A percentile compares a stretch with the other conserved stretches of the same genome.
These are phyloP conservation scores for Aspergillus sp. DNA, from an alignment of 2,329 filamentous ascomycete species.

Conservation along the genomic window DNA sequence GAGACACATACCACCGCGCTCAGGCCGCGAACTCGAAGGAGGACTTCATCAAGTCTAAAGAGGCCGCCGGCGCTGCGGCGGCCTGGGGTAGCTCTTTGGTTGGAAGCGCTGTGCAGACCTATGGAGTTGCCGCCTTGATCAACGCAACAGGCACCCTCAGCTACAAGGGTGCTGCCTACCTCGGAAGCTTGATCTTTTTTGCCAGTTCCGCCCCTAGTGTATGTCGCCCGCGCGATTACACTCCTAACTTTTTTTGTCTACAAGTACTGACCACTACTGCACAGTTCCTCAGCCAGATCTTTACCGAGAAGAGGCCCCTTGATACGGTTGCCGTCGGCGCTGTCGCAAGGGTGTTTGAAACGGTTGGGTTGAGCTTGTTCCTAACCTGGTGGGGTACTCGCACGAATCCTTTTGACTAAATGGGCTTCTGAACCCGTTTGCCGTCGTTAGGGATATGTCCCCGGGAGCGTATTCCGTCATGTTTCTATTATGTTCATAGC, in stretches of 20 bases:
- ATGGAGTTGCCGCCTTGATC: conserved; percentile 86
- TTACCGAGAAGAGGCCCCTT: conserved; percentile 88
- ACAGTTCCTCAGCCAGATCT: conserved; percentile 82
- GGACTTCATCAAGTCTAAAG: conserved; percentile 93
- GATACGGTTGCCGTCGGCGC: conserved; percentile 88
- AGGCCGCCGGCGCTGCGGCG: conserved; percentile 83
- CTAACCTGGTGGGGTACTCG: conserved; percentile 97
- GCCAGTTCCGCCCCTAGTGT: conserved; percentile 87
- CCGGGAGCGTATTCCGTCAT: neutral
- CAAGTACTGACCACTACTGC: conserved; percentile 21
- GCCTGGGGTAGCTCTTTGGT: conserved; percentile 89
- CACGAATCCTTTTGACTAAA: conserved; percentile 87
- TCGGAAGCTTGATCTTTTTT: conserved; percentile 88
- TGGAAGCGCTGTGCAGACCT: conserved; percentile 86
- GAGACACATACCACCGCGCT: conserved; percentile 90
- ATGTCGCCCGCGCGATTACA: conserved; percentile 46
- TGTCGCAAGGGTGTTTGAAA: conserved; percentile 86
- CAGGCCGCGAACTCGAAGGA: conserved; percentile 92
- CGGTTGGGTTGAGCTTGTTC: conserved; percentile 87
- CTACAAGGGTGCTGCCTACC: conserved; percentile 96
- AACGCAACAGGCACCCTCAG: conserved; percentile 93
- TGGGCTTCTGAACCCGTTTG: neutral
- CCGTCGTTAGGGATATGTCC: neutral
- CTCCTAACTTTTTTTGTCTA: neutral
- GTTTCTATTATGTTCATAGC: neutral